phyloP scores from a whole-genome alignment of 2,329 filamentous ascomycete species.

The Aspergillus sp. region DNA sequence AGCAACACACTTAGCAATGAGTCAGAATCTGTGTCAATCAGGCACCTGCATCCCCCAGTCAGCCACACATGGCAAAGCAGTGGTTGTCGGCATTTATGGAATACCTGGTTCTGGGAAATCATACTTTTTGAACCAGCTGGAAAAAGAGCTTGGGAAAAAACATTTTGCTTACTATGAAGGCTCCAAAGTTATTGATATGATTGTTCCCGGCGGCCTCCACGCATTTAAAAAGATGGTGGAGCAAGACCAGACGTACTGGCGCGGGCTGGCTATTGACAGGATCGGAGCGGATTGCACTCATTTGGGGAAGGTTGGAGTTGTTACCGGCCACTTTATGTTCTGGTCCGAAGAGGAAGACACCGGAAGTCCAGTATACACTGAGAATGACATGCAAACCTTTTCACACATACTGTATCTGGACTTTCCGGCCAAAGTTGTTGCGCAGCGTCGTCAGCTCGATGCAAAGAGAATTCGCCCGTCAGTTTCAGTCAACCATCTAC shows the following conservation, averaged over 20 bases:
- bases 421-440: constrained; percentile 31
- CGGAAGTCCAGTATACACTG: constrained; percentile 37
- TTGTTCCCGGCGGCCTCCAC: neutral
- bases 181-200: neutral
- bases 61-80: neutral
- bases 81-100: neutral
- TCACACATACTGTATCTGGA: constrained; percentile 56
- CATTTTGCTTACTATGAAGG: neutral
- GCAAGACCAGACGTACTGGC: neutral
- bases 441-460: constrained; percentile 35
- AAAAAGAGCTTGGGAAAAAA: neutral
- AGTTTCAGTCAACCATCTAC: constrained; percentile 33
- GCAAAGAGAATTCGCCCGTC: constrained; percentile 26
- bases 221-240: neutral
- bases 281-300: neutral
- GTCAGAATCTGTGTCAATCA: neutral
- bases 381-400: constrained; percentile 42
- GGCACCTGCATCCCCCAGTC: neutral
- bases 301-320: constrained; percentile 35
- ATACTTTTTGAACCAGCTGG: neutral
- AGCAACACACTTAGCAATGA: neutral
- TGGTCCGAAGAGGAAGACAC: constrained; percentile 34
- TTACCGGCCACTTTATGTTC: constrained; percentile 53
- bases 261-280: neutral
- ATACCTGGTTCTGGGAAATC: neutral